Base-by-base conservation (phyloP, 2,329 filamentous ascomycete species). In the Purpureocillium lavendulum region DNA sequence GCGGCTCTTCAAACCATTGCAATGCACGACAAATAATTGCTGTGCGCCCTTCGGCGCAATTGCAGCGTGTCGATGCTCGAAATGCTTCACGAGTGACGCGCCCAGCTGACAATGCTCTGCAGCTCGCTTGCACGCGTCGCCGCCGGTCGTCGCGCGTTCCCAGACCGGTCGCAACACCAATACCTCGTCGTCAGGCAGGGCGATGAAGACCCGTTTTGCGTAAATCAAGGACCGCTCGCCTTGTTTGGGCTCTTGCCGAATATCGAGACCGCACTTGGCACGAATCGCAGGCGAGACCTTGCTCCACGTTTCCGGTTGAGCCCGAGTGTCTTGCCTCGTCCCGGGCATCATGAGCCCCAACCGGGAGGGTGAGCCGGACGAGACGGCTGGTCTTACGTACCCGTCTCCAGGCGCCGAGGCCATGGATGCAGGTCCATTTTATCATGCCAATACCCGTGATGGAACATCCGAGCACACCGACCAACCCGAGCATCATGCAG, bases 381-480 rank as follows among this genome's bases (percentile, higher is more conserved):
- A 62, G 40, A 51, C 56, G 39, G 61, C 57, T 39, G 55, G 60
- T 37, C 53, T 66, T 30, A 63, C 63, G 30, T 74, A 72, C 46
- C 65, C 70, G 10, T 70, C 68, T 7, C 66, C 70, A 3, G 59
- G 61, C 14, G 61, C 61, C 8, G 68, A 73, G 39, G 59, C 51
- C 3, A 61, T 67, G 45, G 67, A 70, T 40, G 51, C 58, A 4
- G 57, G 60, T 7, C 56, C 66, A 3, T 70, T 70, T 49, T 71
- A 72, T 48, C 58, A 66, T 44, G 57, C 65, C 4, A 55, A 56
- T 13, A 42, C 49, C 15, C 60, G 59, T 30, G 61, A 64, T 34
- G 58, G 53, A 8, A 43, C 46, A 8, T 50, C 52, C 13, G 58
- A 62, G 10, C 53, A 56, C 7, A 51, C 55, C n/a, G 58, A 49